Base-by-base conservation (phyloP, 768 basidiomycete genomes). In the Kwoniella sp. region DNA sequence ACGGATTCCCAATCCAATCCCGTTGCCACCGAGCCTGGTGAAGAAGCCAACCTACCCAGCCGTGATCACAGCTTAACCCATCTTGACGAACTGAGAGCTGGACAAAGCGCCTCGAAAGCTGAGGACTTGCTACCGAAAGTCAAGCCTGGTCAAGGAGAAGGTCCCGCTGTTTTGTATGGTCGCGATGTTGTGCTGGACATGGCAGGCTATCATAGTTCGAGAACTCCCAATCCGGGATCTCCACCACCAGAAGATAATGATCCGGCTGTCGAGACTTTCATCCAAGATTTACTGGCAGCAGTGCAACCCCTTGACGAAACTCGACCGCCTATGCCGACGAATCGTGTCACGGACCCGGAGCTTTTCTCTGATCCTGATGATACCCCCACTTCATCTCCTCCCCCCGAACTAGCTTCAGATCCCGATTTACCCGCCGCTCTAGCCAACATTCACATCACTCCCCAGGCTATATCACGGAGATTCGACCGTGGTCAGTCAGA, bases 121-220 rank as follows among this genome's bases (percentile, higher is more conserved):
- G 87, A 87, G 66, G 85, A 85, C 33, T 82, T 83, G 3, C 78
- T 90, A 26, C 82, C 83, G 0, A 81, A 82, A 48, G 74, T 82
- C 2, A 72, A 83, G 17, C 76, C 74, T 55, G 79, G 81, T 46
- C 79, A 83, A 47, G 81, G 82, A 48, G 82, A 84, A 60, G 81
- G 82, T 59, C 86, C 88, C 25, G 83, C 83, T 17, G 83, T 90
- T 1, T 82, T 86, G 52, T 90, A 91, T 68, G 85, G 85, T 30
- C 81, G 85, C 48, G 90, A 88, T 68, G 83, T 93, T 52, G 88
- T 90, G 17, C 83, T 94, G 30, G 92, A 96, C 70, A 85, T 86
- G 72, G 86, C 87, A 56, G 92, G 92, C 0, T 95, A 95, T 78
- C 79, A 81, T 49, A 62, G 59, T 51, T 22, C 37, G 25, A 36